Conservation (phyloP, 2,329 filamentous ascomycete species). For the Sporothrix globosa region DNA sequence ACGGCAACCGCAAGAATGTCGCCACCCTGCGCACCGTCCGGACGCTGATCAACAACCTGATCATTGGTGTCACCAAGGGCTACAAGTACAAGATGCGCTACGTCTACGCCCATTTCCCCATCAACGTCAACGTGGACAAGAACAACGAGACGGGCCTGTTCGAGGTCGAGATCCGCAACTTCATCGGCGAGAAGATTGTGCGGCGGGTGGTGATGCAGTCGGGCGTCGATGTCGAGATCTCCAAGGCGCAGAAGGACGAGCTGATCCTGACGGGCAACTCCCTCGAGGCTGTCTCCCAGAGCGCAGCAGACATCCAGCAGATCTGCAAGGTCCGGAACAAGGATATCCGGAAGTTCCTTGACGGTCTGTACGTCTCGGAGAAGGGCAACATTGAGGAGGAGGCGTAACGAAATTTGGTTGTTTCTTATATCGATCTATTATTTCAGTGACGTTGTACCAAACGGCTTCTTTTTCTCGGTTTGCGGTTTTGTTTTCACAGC, state of each 20-base stretch:
- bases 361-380: slow-evolving; percentile 99
- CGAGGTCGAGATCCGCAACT: slow-evolving; percentile 99
- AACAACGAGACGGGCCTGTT: slow-evolving; percentile 83
- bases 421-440: slow-evolving; percentile 23
- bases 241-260: slow-evolving; percentile 96
- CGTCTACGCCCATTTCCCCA: slow-evolving; percentile 99
- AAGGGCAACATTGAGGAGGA: slow-evolving; percentile 89
- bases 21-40: slow-evolving; percentile 97
- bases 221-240: slow-evolving; percentile 88
- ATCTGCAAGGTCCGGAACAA: slow-evolving; percentile 99
- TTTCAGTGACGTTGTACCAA: slow-evolving; percentile 9
- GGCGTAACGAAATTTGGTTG: slow-evolving; percentile 14
- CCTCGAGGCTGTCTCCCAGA: slow-evolving; percentile 95
- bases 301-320: slow-evolving; percentile 98
- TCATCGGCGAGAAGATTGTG: slow-evolving; percentile 99
- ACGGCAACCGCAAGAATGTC: slow-evolving; percentile 96
- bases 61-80: slow-evolving; percentile 97
- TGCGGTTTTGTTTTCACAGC: slow-evolving; percentile 27
- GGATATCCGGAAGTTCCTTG: slow-evolving; percentile 99
- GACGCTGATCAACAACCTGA: slow-evolving; percentile 97
- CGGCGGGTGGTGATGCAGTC: slow-evolving; percentile 85
- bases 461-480: slow-evolving; percentile 35
- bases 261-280: slow-evolving; percentile 91
- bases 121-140: slow-evolving; percentile 99
- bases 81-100: slow-evolving; percentile 99